Base-by-base conservation (phyloP, 495 filamentous ascomycete genomes). In the Symbiotaphrina buchneri region DNA sequence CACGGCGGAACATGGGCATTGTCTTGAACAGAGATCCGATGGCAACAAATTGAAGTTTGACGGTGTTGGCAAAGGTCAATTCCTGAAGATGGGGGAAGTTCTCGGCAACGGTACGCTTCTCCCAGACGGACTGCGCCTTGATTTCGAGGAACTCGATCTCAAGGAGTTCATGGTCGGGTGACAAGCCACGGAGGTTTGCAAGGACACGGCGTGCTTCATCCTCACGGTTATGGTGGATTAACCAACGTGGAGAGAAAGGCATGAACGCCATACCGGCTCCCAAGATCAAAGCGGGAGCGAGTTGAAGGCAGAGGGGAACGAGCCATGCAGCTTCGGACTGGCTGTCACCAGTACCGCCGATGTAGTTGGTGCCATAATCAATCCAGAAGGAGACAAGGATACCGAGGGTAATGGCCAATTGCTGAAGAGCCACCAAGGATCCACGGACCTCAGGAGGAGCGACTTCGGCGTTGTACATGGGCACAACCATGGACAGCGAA, bases 321-420 rank as follows among this genome's bases (percentile, higher is more conserved):
- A 11, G 3, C 4, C 6, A 8, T 24, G 31, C 79, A 0, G 55
- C 48, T 13, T 51, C 33, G 3, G 81, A 48, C 80, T 68, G 40
- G 82, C 77, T 37, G 0, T 32, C 46, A 0, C 61, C 59, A 3
- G 49, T 58, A 5, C 55, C 50, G 0, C 52, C 52, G 16, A 57
- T 60, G 34, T 53, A 58, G 34, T 61, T 59, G 5, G 37, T 39
- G 6, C 34, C 44, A 34, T 47, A 46, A 13, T 44, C 46, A 21
- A 43, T 37, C 78, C 80, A 90, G 55, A 82, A 87, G 38, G 63
- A 68, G 38, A 83, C 51, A 57, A 87, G 66, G 48, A 91, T 85
- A 17, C 81, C 81, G 31, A 81, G 68, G 20, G 70, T 78, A 39
- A 85, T 78, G 13, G 77, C 77, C 39, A 83, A 55, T 52, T 87